Evolutionary conservation across 306 rosid genomes (phyloP).

Genomic region (Begonia loranthoides): DNA sequence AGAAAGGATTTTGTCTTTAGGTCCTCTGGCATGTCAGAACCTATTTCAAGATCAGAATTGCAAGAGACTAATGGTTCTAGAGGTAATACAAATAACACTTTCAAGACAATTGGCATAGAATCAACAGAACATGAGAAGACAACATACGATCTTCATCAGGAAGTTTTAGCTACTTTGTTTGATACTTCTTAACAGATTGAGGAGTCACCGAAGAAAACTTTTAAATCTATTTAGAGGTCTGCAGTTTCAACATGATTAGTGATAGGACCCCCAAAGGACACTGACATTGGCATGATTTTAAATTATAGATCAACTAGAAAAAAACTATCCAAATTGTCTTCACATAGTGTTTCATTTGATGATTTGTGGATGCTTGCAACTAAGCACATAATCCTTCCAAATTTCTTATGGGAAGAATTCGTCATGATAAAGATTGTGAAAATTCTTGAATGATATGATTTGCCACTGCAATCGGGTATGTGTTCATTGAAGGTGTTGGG

Average conservation of each 20-base stretch:
- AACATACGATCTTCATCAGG: conserved; percentile 41
- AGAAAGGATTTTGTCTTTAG: conserved; percentile 16
- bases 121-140: conserved; percentile 16
- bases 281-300: no score
- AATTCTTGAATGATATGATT: no score
- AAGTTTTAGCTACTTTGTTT: conserved; percentile 45
- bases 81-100: conserved; percentile 14
- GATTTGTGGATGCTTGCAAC: no score
- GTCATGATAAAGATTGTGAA: no score
- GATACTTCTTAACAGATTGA: conserved; percentile 20
- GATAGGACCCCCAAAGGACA: conserved; percentile 34
- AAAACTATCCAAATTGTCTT: no score
- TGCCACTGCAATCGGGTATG: no score
- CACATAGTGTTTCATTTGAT: no score
- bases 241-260: conserved; percentile 26
- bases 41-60: conserved; percentile 22
- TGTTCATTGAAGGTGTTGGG: no score
- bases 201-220: conserved; percentile 25
- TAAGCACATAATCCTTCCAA: no score
- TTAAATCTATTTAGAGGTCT: conserved; percentile 18
- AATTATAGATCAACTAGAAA: no score
- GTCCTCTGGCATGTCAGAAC: conserved; percentile 29
- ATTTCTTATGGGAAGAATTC: no score
- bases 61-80: conserved; percentile 13
- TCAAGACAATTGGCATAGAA: conserved; percentile 19